Base-by-base conservation (phyloP, 176 grass and related monocot genomes). In the Tillandsia fasciculata region DNA sequence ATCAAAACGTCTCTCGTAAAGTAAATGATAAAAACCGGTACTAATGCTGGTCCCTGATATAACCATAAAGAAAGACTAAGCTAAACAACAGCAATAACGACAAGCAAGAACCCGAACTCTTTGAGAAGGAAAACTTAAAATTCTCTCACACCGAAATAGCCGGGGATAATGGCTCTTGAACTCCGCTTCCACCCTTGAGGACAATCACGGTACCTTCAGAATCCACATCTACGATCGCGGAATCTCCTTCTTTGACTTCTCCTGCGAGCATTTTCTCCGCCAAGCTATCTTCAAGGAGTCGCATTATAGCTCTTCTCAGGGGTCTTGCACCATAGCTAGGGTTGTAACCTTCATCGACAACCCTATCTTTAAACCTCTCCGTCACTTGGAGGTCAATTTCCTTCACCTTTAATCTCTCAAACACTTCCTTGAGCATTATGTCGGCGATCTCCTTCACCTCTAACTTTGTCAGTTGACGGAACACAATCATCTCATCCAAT, bases 401-500 rank as follows among this genome's bases (percentile, higher is more conserved):
- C 67, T 96, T 96, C 29, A 9, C 49, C 73, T 96, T 96, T 65
- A 90, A 53, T 64, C 87, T 81, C 54, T 78, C 64, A 1, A 96
- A 53, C 42, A 96, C 84, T 80, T 96, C 91, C 82, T 86, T 80
- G 9, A 96, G 77, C 91, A 96, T 88, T 50, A 96, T 96, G 2
- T 88, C 85, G 0, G 85, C 85, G 1, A 96, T 96, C 68, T 96
- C 91, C 78, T 96, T 96, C 1, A 91, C 87, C 69, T 96, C 91
- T 0, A 87, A 52, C 75, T 83, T 96, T 13, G 91, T 96, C 70
- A 91, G 74, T 74, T 96, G 91, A 72, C 91, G 83, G 85, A 91
- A 96, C 12, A 96, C 91, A 0, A 96, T 96, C 87, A 96, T 96
- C 79, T 96, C 91, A 29, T 96, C 87, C 0, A 91, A 78, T 33